Evolutionary conservation across 1,139 yeast species (phyloP).

Genomic region (Zygoascus hellenicus): DNA sequence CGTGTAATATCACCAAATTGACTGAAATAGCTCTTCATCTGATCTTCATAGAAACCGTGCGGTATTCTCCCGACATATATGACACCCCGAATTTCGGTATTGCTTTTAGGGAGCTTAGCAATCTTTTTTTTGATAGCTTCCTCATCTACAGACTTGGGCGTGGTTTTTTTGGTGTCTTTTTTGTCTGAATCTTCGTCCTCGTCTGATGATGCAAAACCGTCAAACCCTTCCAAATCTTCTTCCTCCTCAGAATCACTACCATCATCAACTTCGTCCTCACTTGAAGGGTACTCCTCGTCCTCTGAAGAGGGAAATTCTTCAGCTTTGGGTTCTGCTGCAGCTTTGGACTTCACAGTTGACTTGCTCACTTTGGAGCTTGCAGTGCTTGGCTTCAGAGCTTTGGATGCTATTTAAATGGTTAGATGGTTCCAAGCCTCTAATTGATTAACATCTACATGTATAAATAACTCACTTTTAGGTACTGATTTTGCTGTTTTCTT

Average conservation of each 20-base stretch:
- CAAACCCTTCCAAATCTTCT: constrained; percentile 25
- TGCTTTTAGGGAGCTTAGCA: constrained; percentile 15
- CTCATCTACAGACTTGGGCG: constrained; percentile 15
- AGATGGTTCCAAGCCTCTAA: too few relatives aligned
- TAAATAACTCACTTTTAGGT: constrained; percentile 3
- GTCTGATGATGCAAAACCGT: constrained; percentile 28
- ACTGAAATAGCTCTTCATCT: constrained; percentile 70
- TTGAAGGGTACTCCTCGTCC: constrained; percentile 18
- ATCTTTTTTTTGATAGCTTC: constrained; percentile 22
- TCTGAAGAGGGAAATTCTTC: constrained; percentile 31
- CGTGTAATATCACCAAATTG: constrained; percentile 85
- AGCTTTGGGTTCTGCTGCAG: background rate
- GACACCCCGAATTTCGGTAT: constrained; percentile 44
- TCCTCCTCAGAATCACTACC: constrained; percentile 23
- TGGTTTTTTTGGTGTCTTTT: constrained; percentile 16
- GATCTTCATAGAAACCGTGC: constrained; percentile 82
- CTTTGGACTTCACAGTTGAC: constrained; percentile 1
- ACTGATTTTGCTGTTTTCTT: constrained; percentile 1
- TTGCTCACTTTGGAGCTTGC: constrained; percentile 5
- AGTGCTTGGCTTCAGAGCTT: constrained; percentile 5
- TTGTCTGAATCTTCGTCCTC: constrained; percentile 29
- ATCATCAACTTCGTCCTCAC: constrained; percentile 21
- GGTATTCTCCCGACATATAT: constrained; percentile 91
- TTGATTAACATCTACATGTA: too few relatives aligned
- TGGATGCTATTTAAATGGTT: constrained; percentile 1